Evolutionary conservation across 2,329 filamentous ascomycete species (phyloP).

Genomic region (Rhynchosporium secalis): DNA sequence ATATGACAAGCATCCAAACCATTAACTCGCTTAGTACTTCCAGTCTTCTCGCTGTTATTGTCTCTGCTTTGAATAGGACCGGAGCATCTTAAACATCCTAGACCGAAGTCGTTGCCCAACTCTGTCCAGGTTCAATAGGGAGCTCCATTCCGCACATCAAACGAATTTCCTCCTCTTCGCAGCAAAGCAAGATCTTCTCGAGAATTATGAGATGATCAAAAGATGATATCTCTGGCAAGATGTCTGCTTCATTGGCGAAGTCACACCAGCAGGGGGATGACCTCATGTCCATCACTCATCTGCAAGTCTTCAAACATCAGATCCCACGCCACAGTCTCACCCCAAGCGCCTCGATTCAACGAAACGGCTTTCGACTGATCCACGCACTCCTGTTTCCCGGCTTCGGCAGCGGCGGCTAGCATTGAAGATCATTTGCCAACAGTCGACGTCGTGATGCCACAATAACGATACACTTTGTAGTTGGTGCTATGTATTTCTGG

Average conservation of each 20-base stretch:
- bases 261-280: constrained; percentile 19
- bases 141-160: neutral
- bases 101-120: too few species aligned
- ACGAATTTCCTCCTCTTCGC: neutral
- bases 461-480: constrained; percentile 72
- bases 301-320: constrained; percentile 57
- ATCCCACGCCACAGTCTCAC: constrained; percentile 58
- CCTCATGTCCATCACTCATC: constrained; percentile 46
- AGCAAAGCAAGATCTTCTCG: neutral
- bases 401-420: constrained; percentile 45
- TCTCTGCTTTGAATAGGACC: too few species aligned
- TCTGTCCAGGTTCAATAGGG: too few species aligned
- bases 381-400: constrained; percentile 60
- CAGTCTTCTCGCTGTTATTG: too few species aligned
- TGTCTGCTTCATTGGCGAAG: too few species aligned
- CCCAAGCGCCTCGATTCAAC: constrained; percentile 65
- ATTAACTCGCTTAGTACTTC: too few species aligned
- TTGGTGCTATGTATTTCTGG: neutral
- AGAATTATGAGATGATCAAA: neutral
- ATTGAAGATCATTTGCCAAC: constrained; percentile 57
- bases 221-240: neutral
- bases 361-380: constrained; percentile 56
- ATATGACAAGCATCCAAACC: too few species aligned
- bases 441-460: constrained; percentile 57
- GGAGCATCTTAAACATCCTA: too few species aligned